Evolutionary conservation across 495 filamentous ascomycete genomes (phyloP), one percentile per base, ranked within the genome.

Genomic region (Talaromyces trachyspermus): DNA sequence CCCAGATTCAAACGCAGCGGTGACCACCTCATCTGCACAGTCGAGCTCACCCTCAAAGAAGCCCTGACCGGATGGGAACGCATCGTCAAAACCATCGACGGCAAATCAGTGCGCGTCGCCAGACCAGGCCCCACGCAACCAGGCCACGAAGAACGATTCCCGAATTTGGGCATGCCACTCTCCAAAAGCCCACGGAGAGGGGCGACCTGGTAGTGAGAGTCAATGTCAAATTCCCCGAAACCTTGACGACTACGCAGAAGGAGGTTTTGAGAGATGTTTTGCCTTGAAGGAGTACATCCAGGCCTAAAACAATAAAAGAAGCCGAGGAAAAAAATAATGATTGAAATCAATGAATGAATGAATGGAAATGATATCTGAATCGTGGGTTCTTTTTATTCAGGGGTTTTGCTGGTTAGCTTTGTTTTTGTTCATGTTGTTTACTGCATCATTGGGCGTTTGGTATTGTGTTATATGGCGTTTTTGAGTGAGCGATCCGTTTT

Each of bases 61-160:
- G 88, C 92, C n/a, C 70, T 98, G 18, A 95, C 90, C 0, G 92
- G 92, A 46, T 98, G 92, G 92, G 79, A 81, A 51, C 81, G 86
- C 26, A 91, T 86, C 29, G 76, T 98, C 14, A 80, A 79, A n/a
- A 98, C 94, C 8, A 96, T 98, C 49, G 92, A 97, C 56, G 85
- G 85, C 50, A 91, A 89, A 59, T 81, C 85, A 48, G 65, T 97
- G 49, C 75, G 69, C 24, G 77, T 97, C 47, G 72, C 80, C 3
- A 86, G 85, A 56, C 69, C 77, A 9, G 91, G 91, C 0, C 91
- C 90, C 0, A 97, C 91, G 4, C 80, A 82, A 42, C 88, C 91
- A 0, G 88, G 86, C 14, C 80, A 76, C 54, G 77, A 78, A 46
- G 89, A 95, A 52, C 69, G 70, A n/a, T 98, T 84, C 53, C 92